Base-by-base conservation (phyloP, 2,329 filamentous ascomycete species). In the Chrysoporthe deuterocubensis region DNA sequence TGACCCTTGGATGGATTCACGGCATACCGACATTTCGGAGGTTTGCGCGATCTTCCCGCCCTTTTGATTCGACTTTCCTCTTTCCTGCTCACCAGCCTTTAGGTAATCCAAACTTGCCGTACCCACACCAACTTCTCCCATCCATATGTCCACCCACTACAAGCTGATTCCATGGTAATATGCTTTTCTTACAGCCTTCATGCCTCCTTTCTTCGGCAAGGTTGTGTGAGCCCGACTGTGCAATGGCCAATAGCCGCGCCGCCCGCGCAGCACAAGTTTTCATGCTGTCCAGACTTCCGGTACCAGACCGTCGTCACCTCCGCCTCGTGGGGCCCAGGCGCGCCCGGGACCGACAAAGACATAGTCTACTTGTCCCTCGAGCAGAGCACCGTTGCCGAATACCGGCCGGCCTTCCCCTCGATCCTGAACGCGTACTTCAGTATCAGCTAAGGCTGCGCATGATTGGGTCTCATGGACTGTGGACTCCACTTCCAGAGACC, bases 401-500 rank as follows among this genome's bases (percentile, higher is more conserved):
- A 50, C 48, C 62, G 26, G 56, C 57, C 52, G 26, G 11, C 43
- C 54, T 48, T 11, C 54, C 46, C 21, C 59, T 67, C 56, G 14
- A 32, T 44, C 40, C 46, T 54, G 40, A 26, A 21, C 16, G 14
- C 14, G 4, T 54, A n/a, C 50, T 54, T n/a, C 50, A 54, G 26
- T 21, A 26, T 11, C 50, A 21, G 13, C 4, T 16, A 54, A n/a
- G n/a, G 16, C n/a, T 26, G 42, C 43, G 16, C 59, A 61, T 40
- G 44, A 65, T 68, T 63, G 66, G 68, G 34, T 43, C 58, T 57
- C 13, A 13, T 48, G 52, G 13, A 48, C 5, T 43, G 18, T 57
- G 26, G 63, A n/a, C 59, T 61, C 68, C 62, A 66, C 68, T 42
- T 21, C 66, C 62, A 59, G 66, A 64, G 62, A 57, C 66, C 66